These are phyloP conservation scores for Pestalotiopsis sp. DNA, from an alignment of 2,329 filamentous ascomycete genomes.

Conservation along the genomic window DNA sequence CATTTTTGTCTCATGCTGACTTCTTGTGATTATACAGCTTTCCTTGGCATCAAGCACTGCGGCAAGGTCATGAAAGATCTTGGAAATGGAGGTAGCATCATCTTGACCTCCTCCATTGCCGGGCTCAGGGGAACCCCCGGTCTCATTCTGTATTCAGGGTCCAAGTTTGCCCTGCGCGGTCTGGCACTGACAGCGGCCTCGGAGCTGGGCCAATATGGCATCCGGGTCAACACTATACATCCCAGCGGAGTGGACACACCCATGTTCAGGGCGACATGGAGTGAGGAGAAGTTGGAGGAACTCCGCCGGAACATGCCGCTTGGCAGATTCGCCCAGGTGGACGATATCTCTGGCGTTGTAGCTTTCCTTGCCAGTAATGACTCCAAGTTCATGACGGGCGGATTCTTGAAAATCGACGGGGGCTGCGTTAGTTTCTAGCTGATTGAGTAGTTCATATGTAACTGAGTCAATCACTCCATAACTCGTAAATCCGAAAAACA, in stretches of 20 bases:
- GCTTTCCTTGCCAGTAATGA: constrained; percentile 39
- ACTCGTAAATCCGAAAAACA: too few species aligned
- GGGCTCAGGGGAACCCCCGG: constrained; percentile 38
- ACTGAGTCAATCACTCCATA: background rate
- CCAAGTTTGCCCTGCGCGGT: constrained; percentile 37
- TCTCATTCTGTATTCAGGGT: constrained; percentile 34
- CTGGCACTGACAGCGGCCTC: constrained; percentile 38
- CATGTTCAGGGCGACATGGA: constrained; percentile 35
- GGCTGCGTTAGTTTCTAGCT: constrained; percentile 12
- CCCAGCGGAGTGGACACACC: constrained; percentile 38
- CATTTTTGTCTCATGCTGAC: background rate
- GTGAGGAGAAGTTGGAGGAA: constrained; percentile 32
- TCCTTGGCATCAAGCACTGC: constrained; percentile 37
- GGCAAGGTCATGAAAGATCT: constrained; percentile 33
- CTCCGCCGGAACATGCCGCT: constrained; percentile 33
- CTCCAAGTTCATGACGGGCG: constrained; percentile 39
- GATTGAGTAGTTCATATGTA: background rate
- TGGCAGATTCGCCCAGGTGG: constrained; percentile 35
- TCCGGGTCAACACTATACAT: constrained; percentile 41
- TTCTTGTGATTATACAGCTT: constrained; percentile 16
- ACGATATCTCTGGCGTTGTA: constrained; percentile 38
- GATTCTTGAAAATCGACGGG: constrained; percentile 18
- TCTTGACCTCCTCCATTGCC: constrained; percentile 38
- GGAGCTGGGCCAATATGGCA: constrained; percentile 36
- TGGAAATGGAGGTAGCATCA: constrained; percentile 36